Evolutionary conservation across 2,329 filamentous ascomycete genomes (phyloP), one percentile per base, ranked within the genome.

Genomic region (Colletotrichum spinosum): DNA sequence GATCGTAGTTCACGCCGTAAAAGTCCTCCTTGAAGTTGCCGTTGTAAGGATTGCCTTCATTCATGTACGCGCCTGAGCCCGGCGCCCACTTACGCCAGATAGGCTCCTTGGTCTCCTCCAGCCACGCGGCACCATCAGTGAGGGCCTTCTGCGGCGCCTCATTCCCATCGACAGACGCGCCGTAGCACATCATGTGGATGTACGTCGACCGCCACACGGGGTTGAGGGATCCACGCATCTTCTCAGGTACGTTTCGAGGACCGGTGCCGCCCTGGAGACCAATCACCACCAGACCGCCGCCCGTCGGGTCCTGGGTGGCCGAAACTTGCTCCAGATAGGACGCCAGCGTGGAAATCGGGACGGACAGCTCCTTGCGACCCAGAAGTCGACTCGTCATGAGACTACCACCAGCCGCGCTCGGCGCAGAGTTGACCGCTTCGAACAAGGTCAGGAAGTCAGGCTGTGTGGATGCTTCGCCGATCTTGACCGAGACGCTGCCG

Each of bases 161-260:
- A 3, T 44, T 49, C 6, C 38, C 17, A 17, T 63, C 55, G 2
- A 52, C 12, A 1, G 67, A 42, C 8, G 63, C 64, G 2, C 54
- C 63, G 3, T 63, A 55, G 15, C 56, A 67, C 67, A 80, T 79
- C 55, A 69, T 69, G 59, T 77, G 76, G 71, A 79, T 72, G 38
- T 73, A 70, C 5, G 77, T 76, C 1, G 76, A 75, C 15, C 83
- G 74, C 82, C 82, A 85, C 1, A 81, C 81, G 1, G 81, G 82
- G 55, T 79, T 78, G 25, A 78, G 71, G 7, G 79, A 74, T n/a
- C 56, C 56, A 4, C 50, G 61, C 61, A 60, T 60, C 39, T 60
- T 51, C 9, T 65, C 44, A 13, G 61, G 50, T 10, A 55, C 56
- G 1, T 17, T 60, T 12, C 56, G 61, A 13, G 60, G 62, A 5